phyloP scores from a whole-genome alignment of 345 rosid genomes.

The Bruguiera sexangula region DNA sequence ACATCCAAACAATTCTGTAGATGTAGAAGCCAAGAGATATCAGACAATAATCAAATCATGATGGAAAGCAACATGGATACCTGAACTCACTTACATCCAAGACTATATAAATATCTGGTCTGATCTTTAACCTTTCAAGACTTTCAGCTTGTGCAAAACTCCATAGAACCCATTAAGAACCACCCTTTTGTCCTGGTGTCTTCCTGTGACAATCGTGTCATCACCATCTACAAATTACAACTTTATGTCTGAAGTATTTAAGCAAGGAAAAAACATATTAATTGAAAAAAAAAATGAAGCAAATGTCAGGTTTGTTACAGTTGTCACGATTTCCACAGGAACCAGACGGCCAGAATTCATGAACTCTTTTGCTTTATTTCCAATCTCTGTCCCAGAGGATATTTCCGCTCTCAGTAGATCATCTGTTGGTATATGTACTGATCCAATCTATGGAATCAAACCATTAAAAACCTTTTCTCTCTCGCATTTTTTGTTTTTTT shows the following conservation, averaged over 20 bases:
- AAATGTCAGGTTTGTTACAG: constrained; percentile 37
- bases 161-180: constrained; percentile 87
- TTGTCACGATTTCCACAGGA: constrained; percentile 75
- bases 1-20: neutral
- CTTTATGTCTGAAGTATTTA: neutral
- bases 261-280: neutral
- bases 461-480: neutral
- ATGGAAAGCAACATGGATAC: neutral
- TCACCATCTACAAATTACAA: constrained; percentile 54
- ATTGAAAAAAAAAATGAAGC: neutral
- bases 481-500: no score
- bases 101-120: constrained; percentile 67
- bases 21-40: neutral
- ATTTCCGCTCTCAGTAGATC: constrained; percentile 84
- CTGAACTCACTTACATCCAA: constrained; percentile 50
- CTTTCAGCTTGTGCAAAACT: constrained; percentile 71
- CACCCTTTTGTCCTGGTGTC: constrained; percentile 74
- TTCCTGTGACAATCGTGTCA: constrained; percentile 47
- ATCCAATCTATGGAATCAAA: constrained; percentile 41
- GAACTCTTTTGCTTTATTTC: constrained; percentile 69
- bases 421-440: constrained; percentile 88
- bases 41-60: constrained; percentile 3
- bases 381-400: constrained; percentile 68
- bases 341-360: constrained; percentile 74
- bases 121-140: constrained; percentile 61